Base-by-base conservation (phyloP, 2,329 filamentous ascomycete species). In the Hypoxylon sp. region DNA sequence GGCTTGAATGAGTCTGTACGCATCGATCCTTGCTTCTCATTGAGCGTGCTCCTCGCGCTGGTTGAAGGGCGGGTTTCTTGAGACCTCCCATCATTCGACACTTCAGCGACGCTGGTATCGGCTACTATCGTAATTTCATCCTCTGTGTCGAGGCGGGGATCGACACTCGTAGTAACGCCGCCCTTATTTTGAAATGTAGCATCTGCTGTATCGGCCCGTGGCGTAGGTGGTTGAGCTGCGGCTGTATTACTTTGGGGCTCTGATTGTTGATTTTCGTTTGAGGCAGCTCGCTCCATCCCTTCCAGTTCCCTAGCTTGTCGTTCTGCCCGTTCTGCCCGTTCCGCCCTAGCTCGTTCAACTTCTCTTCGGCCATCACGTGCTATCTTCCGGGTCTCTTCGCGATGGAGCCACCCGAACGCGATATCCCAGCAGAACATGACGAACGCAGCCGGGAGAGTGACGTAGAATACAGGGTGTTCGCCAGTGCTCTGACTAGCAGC, bases 351-450 rank as follows among this genome's bases (percentile, higher is more conserved):
- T 9, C 75, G 72, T 71, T 86, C 82, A 26, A 87, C 73, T 39
- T 87, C 84, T 26, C 80, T 72, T 22, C 86, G 83, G 2, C 89
- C 88, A 48, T 84, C 83, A 2, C 81, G 82, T 2, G 91, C 88
- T 46, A 91, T 90, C 14, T 85, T 81, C 0, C 90, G 86, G 0
- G 90, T 92, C 67, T 91, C 85, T 3, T 88, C 75, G 2, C 90
- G 84, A 73, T 89, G 81, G 1, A 83, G 72, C 91, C 90, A 93
- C 0, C 91, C 91, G 66, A 84, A 88, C 0, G 72, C 79, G 5
- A 93, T 42, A 71, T 94, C 91, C 85, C 89, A 93, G 72, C 84
- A 86, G 48, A 93, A 86, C 86, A 92, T 90, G 55, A 93, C 79
- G 29, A 88, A 81, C 0, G 91, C 90, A 0, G 88, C 91, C 1